A percentile compares a stretch with the other conserved stretches of the same genome.
Conservation (phyloP, 1,284 basidiomycete species). For the Vanrija sp. region DNA sequence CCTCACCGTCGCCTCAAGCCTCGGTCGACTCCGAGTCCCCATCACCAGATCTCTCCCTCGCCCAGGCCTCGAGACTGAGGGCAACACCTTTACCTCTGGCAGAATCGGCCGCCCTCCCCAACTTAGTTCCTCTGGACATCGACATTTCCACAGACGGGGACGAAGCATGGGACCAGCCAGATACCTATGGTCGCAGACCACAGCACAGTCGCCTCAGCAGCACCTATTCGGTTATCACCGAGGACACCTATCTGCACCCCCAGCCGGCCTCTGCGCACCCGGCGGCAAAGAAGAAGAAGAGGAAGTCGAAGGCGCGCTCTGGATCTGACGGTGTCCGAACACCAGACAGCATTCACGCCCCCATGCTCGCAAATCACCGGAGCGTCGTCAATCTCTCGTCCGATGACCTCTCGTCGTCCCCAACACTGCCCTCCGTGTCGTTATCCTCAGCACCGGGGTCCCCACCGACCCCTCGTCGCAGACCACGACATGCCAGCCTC, state of each 20-base stretch:
- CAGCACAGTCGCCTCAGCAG: conserved; percentile 2
- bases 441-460: conserved; percentile 3
- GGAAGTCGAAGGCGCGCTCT: conserved; percentile 21
- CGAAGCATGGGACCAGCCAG: neutral
- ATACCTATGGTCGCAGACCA: neutral
- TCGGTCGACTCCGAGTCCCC: neutral
- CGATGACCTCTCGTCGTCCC: conserved; percentile 1
- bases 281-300: conserved; percentile 30
- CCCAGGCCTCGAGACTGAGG: too few relatives aligned
- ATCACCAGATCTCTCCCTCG: neutral
- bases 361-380: neutral
- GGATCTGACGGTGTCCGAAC: neutral
- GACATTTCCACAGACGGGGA: conserved; percentile 14
- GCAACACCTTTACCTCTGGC: neutral
- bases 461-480: conserved; percentile 5
- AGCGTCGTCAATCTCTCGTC: conserved; percentile 4
- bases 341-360: neutral
- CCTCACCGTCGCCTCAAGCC: neutral
- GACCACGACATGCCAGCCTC: conserved; percentile 24
- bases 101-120: neutral
- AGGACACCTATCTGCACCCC: conserved; percentile 32
- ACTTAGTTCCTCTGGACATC: neutral
- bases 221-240: conserved; percentile 31
- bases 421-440: neutral
- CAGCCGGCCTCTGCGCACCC: conserved; percentile 1